Base-by-base conservation (phyloP, 805 yeast species). In the Wickerhamiella domercqiae region DNA sequence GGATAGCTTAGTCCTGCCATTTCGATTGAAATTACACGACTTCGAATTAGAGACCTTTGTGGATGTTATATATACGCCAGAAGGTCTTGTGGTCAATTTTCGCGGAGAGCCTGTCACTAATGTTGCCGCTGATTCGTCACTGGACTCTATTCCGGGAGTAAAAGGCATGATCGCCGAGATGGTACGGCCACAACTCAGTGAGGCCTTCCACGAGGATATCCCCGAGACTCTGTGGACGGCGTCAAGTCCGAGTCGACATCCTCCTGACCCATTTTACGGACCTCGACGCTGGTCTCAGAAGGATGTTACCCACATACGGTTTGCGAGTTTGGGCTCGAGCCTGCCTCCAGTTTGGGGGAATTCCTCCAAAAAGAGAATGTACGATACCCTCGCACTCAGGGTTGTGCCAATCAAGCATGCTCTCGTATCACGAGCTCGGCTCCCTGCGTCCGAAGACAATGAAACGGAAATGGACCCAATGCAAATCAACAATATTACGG, bases 151-250 rank as follows among this genome's bases (percentile, higher is more conserved):
- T 17, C 60, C 60, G 11, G 51, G 50, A 4, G 52, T 52, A 13
- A 44, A 54, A 7, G 39, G 38, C 16, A 44, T 52, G 39, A 42
- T 56, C 33, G 31, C 37, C 19, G 26, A 35, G 19, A 44, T 47
- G 20, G 39, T 56, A 36, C 44, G 46, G 37, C 32, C 37, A 16
- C 41, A 50, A 25, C 39, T 57, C 31, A 39, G 45, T 3, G 54
- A 46, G 24, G 42, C 57, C n/a, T 46, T 57, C 38, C 35, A 44
- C 17, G 59, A 57, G 24, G 62, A 57, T 39, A 44, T 57, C 13
- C 62, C 60, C 22, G 57, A 53, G 32, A 44, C 50, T 16, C 40
- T 56, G 16, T 51, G 55, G 48, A 43, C 52, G 25, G 39, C 48
- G 35, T 48, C 53, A 17, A 47, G 41, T 28, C 46, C 51, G 3